These are phyloP conservation scores for Penicillium sp. DNA, from an alignment of 2,329 filamentous ascomycete species.

Conservation along the genomic window DNA sequence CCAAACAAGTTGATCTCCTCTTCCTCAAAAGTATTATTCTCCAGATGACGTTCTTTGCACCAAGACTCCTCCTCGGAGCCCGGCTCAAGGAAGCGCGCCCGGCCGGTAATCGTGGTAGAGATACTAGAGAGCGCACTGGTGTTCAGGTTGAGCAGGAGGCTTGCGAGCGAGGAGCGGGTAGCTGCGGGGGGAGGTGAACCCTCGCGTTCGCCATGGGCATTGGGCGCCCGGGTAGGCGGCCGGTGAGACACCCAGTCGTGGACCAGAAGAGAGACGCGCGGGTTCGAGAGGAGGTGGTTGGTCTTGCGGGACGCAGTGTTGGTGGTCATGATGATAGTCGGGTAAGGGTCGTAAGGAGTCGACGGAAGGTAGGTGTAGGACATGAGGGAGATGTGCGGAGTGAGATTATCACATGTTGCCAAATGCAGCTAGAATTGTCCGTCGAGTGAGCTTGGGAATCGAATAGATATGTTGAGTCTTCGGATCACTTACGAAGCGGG, in stretches of 20 bases:
- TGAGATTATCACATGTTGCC: slow-evolving; percentile 80
- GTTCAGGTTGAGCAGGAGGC: slow-evolving; percentile 87
- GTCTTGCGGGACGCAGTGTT: slow-evolving; percentile 72
- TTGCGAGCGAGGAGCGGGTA: slow-evolving; percentile 74
- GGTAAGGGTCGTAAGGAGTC: slow-evolving; percentile 68
- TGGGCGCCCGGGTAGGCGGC: slow-evolving; percentile 69
- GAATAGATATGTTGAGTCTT: background rate
- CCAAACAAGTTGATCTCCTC: slow-evolving; percentile 55
- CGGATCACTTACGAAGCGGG: slow-evolving; percentile 75
- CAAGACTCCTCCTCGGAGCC: slow-evolving; percentile 82
- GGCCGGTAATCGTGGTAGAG: slow-evolving; percentile 90
- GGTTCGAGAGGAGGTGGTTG: slow-evolving; percentile 79
- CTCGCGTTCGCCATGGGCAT: slow-evolving; percentile 57
- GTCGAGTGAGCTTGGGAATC: slow-evolving; percentile 14
- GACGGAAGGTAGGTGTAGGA: slow-evolving; percentile 96
- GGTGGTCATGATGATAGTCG: slow-evolving; percentile 95
- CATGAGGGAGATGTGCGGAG: slow-evolving; percentile 94
- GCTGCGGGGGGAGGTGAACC: slow-evolving; percentile 66
- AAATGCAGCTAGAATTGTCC: slow-evolving; percentile 74
- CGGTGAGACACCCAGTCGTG: slow-evolving; percentile 98
- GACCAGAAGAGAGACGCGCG: slow-evolving; percentile 88
- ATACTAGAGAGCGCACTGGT: slow-evolving; percentile 85
- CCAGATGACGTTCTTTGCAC: slow-evolving; percentile 80
- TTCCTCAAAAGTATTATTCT: slow-evolving; percentile 84
- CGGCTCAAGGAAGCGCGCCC: slow-evolving; percentile 70